Percentiles rank a stretch among this genome's conserved stretches.
These are phyloP conservation scores for Phytophthora palmivora DNA, from an alignment of 352 stramenopile species.

Conservation along the genomic window DNA sequence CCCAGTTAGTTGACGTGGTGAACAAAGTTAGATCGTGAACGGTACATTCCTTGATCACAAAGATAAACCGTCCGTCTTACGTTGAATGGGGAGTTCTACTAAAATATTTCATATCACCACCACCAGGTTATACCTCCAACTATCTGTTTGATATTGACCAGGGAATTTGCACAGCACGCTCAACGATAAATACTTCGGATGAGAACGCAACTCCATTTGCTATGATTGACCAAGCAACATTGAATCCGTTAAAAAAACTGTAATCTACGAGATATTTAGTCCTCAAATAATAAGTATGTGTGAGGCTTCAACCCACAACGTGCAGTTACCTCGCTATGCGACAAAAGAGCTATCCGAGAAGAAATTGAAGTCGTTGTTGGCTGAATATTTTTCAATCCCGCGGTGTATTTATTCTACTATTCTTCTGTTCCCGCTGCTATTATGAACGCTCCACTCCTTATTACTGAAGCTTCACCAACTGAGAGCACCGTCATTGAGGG, in stretches of 20 bases:
- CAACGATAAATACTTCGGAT: no score
- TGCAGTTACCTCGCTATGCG: neutral
- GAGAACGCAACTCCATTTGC: no score
- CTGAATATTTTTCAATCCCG: conserved; percentile 15
- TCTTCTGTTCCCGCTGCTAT: neutral
- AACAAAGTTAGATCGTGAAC: neutral
- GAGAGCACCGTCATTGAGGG: neutral
- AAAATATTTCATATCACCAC: neutral
- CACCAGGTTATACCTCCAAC: neutral
- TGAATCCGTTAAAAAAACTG: neutral
- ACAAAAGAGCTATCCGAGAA: no score
- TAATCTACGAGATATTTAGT: conserved; percentile 2
- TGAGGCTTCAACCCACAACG: no score
- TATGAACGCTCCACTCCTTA: neutral
- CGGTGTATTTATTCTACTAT: conserved; percentile 1
- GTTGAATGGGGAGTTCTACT: neutral
- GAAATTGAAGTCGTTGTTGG: conserved; percentile 10
- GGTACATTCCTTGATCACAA: conserved; percentile 1
- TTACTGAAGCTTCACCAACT: neutral
- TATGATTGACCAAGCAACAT: neutral
- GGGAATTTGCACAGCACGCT: no score
- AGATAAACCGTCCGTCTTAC: neutral
- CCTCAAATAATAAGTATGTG: no score
- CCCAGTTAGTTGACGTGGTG: neutral
- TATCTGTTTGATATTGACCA: neutral